Conservation (phyloP, 2,329 filamentous ascomycete species). For the Apiospora pterosperma region DNA sequence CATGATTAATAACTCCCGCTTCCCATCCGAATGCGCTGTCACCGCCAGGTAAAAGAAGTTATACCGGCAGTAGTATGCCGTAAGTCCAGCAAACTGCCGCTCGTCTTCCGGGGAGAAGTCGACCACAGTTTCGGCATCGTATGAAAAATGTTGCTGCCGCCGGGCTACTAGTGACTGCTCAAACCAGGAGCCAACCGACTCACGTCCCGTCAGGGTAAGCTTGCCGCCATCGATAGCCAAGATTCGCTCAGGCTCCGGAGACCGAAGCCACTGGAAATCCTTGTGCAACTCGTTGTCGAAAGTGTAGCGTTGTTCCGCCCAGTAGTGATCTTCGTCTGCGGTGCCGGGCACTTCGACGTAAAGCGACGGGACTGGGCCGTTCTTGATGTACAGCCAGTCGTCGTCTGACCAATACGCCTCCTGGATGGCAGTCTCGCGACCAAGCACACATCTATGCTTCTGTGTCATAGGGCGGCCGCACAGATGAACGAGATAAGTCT, state of each 20-base stretch:
- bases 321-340: conserved; percentile 47
- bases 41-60: conserved; percentile 65
- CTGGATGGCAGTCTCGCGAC: conserved; percentile 55
- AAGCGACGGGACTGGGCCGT: conserved; percentile 52
- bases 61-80: conserved; percentile 60
- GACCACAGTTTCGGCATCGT: conserved; percentile 55
- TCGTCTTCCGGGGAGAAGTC: conserved; percentile 54
- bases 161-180: conserved; percentile 54
- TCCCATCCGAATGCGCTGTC: conserved; percentile 51
- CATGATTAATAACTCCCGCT: conserved; percentile 55
- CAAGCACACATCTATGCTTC: conserved; percentile 49
- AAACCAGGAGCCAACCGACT: conserved; percentile 56
- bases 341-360: conserved; percentile 46
- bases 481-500: conserved; percentile 52
- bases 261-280: conserved; percentile 57
- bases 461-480: conserved; percentile 49
- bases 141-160: conserved; percentile 57
- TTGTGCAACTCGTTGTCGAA: conserved; percentile 43
- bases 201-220: conserved; percentile 47
- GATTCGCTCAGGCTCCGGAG: conserved; percentile 52
- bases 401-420: conserved; percentile 56
- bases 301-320: conserved; percentile 44
- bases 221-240: conserved; percentile 37
- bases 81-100: conserved; percentile 58
- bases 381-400: conserved; percentile 61